Base-by-base conservation (phyloP, 106 monocot genomes). In the Acanthochlamys bracteata region DNA sequence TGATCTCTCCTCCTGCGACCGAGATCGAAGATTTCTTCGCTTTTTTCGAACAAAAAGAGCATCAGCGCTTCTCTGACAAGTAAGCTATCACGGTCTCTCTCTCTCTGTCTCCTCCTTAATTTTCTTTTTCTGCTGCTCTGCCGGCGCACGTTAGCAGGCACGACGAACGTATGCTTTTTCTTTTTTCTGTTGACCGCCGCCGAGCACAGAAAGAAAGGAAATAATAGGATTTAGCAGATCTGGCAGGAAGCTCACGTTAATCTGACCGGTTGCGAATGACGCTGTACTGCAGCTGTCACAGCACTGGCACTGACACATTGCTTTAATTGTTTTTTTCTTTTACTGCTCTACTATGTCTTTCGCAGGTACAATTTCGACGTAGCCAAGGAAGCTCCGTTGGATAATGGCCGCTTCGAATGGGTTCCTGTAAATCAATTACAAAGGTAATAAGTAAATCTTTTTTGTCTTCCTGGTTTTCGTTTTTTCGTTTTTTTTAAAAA, bases 381-480 rank as follows among this genome's bases (percentile, higher is more conserved):
- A 20, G 79, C 67, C 61, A 73, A 66, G 42, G 92, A 88, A 41
- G 57, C 63, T 45, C 92, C 92, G 19, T 39, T 88, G 47, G 75
- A 74, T 39, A n/a, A n/a, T n/a, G 92, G 92, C 57, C 84, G 88
- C n/a, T 92, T 72, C 75, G 76, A 88, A 57, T 92, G 92, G 92
- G 66, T 79, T 42, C 73, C 42, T n/a, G 43, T 82, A 46, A 61
- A 68, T 15, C 62, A 24, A 26, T 71, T 66, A 82, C 64, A 42
- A 55, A 43, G 10, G 43, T 43, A 43, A 8, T 43, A 8, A 13
- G 43, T 43, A 43, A 8, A 8, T 43, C 43, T 43, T 43, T 13
- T 43, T 43, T 13, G 43, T 43, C 13, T 43, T 8, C 43, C 43
- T 43, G 10, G 13, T 43, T 13, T 43, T 43, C 43, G 13, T 8